Evolutionary conservation across 345 rosid genomes (phyloP), one percentile per base, ranked within the genome.

Genomic region (Carallia pectinifolia): DNA sequence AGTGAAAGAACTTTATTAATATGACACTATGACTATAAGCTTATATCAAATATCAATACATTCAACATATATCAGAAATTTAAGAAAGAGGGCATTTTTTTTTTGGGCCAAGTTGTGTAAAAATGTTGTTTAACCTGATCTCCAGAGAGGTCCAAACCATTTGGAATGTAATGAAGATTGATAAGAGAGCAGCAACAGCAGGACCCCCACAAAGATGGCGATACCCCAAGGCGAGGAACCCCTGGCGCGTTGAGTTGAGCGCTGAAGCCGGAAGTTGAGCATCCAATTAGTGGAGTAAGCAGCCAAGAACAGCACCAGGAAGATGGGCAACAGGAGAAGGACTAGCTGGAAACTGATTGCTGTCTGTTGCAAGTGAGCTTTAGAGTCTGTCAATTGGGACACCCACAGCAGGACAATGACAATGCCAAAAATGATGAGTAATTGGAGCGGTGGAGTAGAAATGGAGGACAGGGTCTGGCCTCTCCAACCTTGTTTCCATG

Each of bases 401-500:
- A 85, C 36, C 85, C 85, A 85, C n/a, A 88, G 65, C 18, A 88
- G 68, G 72, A 74, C 19, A 33, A 81, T 33, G 40, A 86, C 90
- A 54, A 88, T 85, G 67, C 82, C 80, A 50, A 76, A 88, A 68
- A 88, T 56, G 30, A 79, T 66, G 6, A 85, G 80, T 66, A 88
- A 64, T 44, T 83, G 82, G 16, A 70, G 58, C 0, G 92, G 85
- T 4, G 85, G 88, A 1, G 68, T 5, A 0, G 89, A 81, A 36
- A 77, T 9, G 4, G 92, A 82, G 34, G 75, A 27, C 56, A 81
- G 8, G 47, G 85, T 80, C 54, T 79, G 81, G 64, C 72, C 73
- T 44, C 80, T 53, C 89, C 89, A 81, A 13, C 87, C 84, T 17
- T 79, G 85, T 76, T 85, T 87, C 88, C 89, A 84, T 38, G 82